Evolutionary conservation across 2,329 filamentous ascomycete genomes (phyloP).

Genomic region (Fusarium setosum): DNA sequence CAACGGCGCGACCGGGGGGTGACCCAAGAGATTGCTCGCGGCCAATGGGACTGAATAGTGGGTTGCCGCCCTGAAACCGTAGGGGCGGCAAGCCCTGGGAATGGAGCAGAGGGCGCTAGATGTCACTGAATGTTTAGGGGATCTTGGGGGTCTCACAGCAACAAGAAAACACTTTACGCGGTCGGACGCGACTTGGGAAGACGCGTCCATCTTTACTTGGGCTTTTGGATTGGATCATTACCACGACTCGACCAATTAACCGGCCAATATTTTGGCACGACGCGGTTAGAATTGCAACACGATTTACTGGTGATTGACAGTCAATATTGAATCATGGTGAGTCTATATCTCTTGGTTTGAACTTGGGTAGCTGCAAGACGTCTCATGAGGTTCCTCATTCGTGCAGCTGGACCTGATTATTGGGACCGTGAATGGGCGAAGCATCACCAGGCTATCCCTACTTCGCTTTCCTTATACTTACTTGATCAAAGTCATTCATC

Average conservation of each 20-base stretch:
- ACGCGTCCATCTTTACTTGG: conserved; percentile 27
- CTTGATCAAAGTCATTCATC: background rate
- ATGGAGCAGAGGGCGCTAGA: conserved; percentile 23
- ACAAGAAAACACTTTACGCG: conserved; percentile 51
- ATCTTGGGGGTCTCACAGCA: conserved; percentile 27
- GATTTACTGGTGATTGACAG: conserved; percentile 8
- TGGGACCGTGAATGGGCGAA: conserved; percentile 12
- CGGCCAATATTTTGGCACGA: conserved; percentile 14
- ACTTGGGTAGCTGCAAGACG: background rate
- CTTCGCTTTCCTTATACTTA: background rate
- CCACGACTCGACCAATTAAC: conserved; percentile 29
- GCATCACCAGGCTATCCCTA: conserved; percentile 8
- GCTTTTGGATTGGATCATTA: conserved; percentile 12
- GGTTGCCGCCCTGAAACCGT: conserved; percentile 36
- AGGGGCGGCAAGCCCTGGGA: conserved; percentile 22
- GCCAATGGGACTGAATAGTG: conserved; percentile 34
- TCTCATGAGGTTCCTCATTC: background rate
- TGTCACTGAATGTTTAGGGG: conserved; percentile 16
- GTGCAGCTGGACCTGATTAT: background rate
- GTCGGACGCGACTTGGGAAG: conserved; percentile 42
- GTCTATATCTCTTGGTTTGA: conserved; percentile 1
- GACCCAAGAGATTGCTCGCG: background rate
- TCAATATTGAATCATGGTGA: conserved; percentile 34
- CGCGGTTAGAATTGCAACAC: conserved; percentile 18
- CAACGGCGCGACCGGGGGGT: conserved; percentile 41